Conservation (phyloP, 352 stramenopile species). For the Pythium pyrilobum region DNA sequence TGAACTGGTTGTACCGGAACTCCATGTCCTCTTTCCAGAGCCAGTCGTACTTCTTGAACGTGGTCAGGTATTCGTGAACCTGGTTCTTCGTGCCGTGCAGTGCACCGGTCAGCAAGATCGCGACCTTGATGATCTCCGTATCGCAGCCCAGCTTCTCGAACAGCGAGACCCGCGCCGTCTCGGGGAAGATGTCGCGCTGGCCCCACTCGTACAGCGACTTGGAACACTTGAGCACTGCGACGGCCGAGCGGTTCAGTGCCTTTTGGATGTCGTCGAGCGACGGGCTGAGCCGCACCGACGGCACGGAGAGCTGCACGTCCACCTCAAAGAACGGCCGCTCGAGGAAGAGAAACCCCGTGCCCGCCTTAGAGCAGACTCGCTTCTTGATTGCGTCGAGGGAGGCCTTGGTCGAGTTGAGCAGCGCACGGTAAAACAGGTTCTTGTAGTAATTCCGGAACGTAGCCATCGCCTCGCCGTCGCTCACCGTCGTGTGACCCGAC, state of each 20-base stretch:
- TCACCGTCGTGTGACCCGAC: conserved; percentile 14
- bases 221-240: conserved; percentile 76
- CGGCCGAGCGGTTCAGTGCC: conserved; percentile 76
- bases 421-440: conserved; percentile 72
- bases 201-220: conserved; percentile 81
- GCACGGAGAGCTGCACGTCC: conserved; percentile 73
- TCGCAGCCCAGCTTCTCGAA: conserved; percentile 85
- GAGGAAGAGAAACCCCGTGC: conserved; percentile 76
- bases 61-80: conserved; percentile 72
- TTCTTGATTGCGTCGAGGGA: conserved; percentile 83
- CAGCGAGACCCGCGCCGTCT: conserved; percentile 44
- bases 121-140: conserved; percentile 87
- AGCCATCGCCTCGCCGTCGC: conserved; percentile 32
- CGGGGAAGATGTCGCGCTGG: conserved; percentile 53
- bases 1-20: conserved; percentile 81
- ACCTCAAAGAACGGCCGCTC: conserved; percentile 86
- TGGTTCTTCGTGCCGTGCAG: conserved; percentile 84
- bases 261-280: conserved; percentile 83
- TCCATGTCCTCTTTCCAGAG: conserved; percentile 90
- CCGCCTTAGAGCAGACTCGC: conserved; percentile 70
- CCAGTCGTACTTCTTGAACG: conserved; percentile 89
- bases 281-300: conserved; percentile 72
- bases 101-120: conserved; percentile 77
- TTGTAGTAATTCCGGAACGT: conserved; percentile 74
- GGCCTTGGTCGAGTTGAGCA: conserved; percentile 76